Conservation (phyloP, 805 yeast genomes). For the Nakazawaea ernobii region DNA sequence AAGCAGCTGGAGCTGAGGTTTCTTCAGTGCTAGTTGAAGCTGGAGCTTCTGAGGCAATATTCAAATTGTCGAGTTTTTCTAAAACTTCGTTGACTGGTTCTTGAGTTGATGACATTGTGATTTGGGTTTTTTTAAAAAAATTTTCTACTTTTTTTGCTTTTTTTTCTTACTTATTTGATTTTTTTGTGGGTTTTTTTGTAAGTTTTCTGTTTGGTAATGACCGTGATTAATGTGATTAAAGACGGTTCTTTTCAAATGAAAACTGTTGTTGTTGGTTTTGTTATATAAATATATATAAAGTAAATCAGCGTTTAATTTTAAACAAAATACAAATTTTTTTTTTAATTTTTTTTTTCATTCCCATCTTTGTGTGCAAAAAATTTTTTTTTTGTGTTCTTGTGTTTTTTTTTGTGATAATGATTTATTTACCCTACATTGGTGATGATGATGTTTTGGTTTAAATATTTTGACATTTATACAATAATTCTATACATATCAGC, state of each 20-base stretch:
- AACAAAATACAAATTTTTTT: background rate
- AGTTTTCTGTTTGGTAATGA: background rate
- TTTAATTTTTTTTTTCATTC: background rate
- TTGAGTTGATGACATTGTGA: constrained; percentile 10
- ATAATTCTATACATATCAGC: no score
- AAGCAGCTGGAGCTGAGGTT: constrained; percentile 4
- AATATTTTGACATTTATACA: no score
- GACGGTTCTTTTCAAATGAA: constrained; percentile 3
- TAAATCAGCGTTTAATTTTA: background rate
- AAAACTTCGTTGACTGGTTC: constrained; percentile 11
- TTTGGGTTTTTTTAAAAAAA: background rate
- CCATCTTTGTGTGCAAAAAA: no score
- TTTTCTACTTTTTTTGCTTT: constrained; percentile 6
- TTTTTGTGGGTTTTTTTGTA: constrained; percentile 2
- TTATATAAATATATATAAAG: constrained; percentile 3
- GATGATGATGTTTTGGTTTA: no score
- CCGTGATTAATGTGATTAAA: constrained; percentile 2
- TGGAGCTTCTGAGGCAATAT: constrained; percentile 5
- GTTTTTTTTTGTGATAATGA: no score
- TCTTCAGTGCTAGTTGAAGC: background rate
- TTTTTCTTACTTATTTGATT: constrained; percentile 2
- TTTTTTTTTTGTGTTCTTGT: no score
- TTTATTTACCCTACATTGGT: no score
- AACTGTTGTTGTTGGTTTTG: constrained; percentile 2
- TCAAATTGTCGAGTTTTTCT: constrained; percentile 11